These are phyloP conservation scores for Vaccinium vitisidaea DNA, from an alignment of 148 eudicot genomes.

Conservation along the genomic window DNA sequence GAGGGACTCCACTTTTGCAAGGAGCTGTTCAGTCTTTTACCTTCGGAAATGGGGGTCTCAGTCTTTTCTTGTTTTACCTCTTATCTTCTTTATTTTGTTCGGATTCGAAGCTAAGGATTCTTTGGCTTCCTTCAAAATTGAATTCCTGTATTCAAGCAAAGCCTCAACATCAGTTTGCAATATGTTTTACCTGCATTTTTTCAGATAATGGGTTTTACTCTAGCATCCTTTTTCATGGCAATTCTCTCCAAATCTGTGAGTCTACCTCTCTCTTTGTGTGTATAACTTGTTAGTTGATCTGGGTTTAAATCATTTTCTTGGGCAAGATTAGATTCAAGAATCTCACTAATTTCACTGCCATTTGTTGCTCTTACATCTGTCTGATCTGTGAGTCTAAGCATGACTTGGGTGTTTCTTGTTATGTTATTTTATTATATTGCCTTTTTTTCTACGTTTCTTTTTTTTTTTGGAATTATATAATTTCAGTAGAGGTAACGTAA, in stretches of 20 bases:
- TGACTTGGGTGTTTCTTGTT: not conserved
- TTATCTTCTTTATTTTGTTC: not conserved
- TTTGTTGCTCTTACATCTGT: slow-evolving; percentile 6
- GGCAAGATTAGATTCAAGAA: not conserved
- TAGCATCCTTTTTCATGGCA: slow-evolving; percentile 14
- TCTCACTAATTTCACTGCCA: slow-evolving; percentile 9
- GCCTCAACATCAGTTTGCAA: not conserved
- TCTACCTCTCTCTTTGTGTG: slow-evolving; percentile 1
- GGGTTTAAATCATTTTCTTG: slow-evolving; percentile 19
- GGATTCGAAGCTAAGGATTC: slow-evolving; percentile 3
- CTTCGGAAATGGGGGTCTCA: not conserved
- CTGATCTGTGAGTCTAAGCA: slow-evolving; percentile 14
- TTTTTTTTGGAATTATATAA: not conserved
- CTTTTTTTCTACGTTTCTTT: not conserved
- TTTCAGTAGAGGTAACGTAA: slow-evolving; percentile 4
- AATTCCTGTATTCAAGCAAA: not conserved
- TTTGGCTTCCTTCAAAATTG: not conserved
- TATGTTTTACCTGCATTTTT: not conserved
- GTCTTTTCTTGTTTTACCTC: not conserved
- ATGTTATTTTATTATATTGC: not conserved
- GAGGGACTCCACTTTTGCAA: not conserved
- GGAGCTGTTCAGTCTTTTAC: not conserved
- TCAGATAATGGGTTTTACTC: slow-evolving; percentile 12
- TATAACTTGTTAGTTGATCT: not conserved
- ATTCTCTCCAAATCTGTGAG: slow-evolving; percentile 18